Evolutionary conservation across 139 green algal genomes (phyloP), one percentile per base, ranked within the genome.

Genomic region (Tetratostichococcus sp.): DNA sequence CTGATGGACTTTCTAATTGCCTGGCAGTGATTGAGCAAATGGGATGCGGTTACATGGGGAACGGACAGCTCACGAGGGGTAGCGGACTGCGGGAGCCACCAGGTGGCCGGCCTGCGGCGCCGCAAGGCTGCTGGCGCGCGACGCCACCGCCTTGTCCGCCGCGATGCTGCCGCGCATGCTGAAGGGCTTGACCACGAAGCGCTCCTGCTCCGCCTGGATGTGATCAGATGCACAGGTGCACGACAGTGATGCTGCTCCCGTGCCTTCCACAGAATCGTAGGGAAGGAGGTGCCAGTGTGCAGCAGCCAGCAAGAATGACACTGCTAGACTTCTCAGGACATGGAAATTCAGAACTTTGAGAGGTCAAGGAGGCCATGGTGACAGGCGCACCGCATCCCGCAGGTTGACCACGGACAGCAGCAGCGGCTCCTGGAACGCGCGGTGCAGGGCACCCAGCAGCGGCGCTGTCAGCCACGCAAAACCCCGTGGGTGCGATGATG

Each of bases 141-240:
- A 62, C 17, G 50, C 50, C 8, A 14, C 8, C 19, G 50, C 50
- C 50, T 26, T 25, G 11, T 25, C 17, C 50, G 50, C 17, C 11
- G 50, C 14, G 50, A 62, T 28, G 50, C 50, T 62, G 50, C 50
- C 50, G 0, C 69, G 69, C 59, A 81, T 76, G 16, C 65, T 71
- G 30, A 82, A 76, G 2, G 82, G 79, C 26, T 70, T 43, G 65
- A 82, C 42, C 58, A 86, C 71, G 57, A 86, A 86, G 6, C 82
- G 70, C n/a, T 73, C 73, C 68, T 85, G 79, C 75, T 86, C 82
- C 67, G 81, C 82, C 72, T 79, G 72, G 33, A n/a, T n/a, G n/a
- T n/a, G n/a, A n/a, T n/a, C n/a, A n/a, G n/a, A n/a, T n/a, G n/a
- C n/a, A n/a, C n/a, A n/a, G n/a, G n/a, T n/a, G n/a, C n/a, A n/a